Conservation (phyloP, 768 basidiomycete species). For the Terana coerulea region DNA sequence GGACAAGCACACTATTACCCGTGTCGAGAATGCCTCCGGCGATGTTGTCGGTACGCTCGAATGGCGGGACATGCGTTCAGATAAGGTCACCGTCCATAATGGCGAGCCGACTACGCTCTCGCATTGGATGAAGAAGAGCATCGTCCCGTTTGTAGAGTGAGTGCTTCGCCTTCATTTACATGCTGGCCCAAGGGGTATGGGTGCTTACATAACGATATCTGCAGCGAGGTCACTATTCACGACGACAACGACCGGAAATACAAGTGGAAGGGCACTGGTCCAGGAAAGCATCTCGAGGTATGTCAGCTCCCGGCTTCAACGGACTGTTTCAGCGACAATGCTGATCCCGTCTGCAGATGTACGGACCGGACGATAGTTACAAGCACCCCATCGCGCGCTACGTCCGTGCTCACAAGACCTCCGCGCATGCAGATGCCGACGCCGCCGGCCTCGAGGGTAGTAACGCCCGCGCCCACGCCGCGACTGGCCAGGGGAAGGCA, state of each 20-base stretch:
- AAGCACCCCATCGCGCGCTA: conserved; percentile 33
- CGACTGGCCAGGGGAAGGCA: too few species aligned
- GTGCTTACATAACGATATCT: not conserved
- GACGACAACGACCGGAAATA: conserved; percentile 32
- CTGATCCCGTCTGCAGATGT: too few species aligned
- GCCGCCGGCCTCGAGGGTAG: too few species aligned
- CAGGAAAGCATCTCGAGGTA: conserved; percentile 35
- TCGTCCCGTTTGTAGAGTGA: conserved; percentile 37
- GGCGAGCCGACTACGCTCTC: conserved; percentile 27
- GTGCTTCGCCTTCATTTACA: conserved; percentile 14
- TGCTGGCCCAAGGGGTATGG: too few species aligned
- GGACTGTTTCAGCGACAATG: not conserved
- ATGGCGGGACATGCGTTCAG: conserved; percentile 35
- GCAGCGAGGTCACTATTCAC: conserved; percentile 35
- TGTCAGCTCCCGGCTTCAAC: not conserved
- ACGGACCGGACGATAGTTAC: conserved; percentile 29
- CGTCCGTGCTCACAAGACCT: too few species aligned
- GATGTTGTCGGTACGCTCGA: conserved; percentile 33
- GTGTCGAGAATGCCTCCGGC: conserved; percentile 29
- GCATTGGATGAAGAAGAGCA: conserved; percentile 36
- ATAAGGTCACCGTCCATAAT: conserved; percentile 34
- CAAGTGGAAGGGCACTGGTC: conserved; percentile 39
- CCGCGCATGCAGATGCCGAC: too few species aligned
- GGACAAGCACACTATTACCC: conserved; percentile 28
- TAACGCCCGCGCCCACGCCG: too few species aligned